Conservation (phyloP, 2,329 filamentous ascomycete species). For the Fusarium sp. region DNA sequence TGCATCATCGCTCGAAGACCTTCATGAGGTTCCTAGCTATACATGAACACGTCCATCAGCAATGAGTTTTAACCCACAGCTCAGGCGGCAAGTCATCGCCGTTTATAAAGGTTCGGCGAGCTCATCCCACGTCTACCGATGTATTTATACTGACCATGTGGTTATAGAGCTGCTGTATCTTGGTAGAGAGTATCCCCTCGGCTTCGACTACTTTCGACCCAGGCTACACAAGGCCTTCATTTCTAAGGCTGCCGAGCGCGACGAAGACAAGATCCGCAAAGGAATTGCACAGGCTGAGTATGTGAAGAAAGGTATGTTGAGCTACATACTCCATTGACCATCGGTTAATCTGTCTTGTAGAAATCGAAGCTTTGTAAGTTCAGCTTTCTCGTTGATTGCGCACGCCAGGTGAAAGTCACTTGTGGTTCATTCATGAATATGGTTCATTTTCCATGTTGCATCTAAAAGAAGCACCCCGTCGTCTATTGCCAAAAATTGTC, state of each 20-base stretch:
- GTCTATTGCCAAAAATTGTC: neutral
- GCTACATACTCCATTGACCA: fast-evolving
- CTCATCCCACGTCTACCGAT: neutral
- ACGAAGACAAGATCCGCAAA: constrained; percentile 80
- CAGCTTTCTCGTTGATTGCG: neutral
- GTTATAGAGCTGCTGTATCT: constrained; percentile 82
- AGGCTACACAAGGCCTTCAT: constrained; percentile 89
- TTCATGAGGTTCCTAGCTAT: constrained; percentile 1
- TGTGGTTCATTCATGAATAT: neutral
- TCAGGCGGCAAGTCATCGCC: constrained; percentile 83
- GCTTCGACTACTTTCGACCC: constrained; percentile 82
- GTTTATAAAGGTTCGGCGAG: constrained; percentile 82
- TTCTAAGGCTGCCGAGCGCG: constrained; percentile 75
- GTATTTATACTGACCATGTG: neutral
- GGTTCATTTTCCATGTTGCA: neutral
- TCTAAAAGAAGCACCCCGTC: neutral
- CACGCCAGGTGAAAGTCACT: neutral
- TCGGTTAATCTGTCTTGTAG: constrained; percentile 59
- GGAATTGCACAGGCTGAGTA: constrained; percentile 85
- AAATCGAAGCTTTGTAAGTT: constrained; percentile 91
- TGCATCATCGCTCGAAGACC: constrained; percentile 10
- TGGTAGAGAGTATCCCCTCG: constrained; percentile 87
- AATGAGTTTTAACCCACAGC: constrained; percentile 62
- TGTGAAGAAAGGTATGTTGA: constrained; percentile 84
- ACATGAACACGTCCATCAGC: constrained; percentile 10